Conservation (phyloP, 768 basidiomycete genomes). For the Pisolithus marmoratus region DNA sequence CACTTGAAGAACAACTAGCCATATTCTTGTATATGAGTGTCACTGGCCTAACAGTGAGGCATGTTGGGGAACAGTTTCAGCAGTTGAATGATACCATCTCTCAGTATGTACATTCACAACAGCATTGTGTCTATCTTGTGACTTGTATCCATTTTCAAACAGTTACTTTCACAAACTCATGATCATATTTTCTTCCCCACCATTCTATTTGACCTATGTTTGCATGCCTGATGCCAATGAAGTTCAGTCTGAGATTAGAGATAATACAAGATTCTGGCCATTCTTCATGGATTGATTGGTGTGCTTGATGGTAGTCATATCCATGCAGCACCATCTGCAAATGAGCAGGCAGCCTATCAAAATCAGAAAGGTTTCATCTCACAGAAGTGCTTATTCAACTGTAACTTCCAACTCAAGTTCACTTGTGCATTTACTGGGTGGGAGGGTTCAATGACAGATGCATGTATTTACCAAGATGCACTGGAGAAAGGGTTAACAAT, state of each 20-base stretch:
- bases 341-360: not conserved
- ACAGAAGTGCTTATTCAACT: not conserved
- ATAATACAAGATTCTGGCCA: not conserved
- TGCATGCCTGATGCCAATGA: not conserved
- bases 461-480: not conserved
- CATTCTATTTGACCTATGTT: not conserved
- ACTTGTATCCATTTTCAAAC: too few species aligned
- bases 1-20: not conserved
- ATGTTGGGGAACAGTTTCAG: not conserved
- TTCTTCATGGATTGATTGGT: not conserved
- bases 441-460: not conserved
- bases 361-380: not conserved
- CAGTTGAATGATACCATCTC: not conserved
- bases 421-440: not conserved
- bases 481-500: not conserved
- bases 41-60: not conserved
- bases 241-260: not conserved
- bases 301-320: not conserved
- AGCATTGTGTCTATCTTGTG: not conserved
- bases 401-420: not conserved
- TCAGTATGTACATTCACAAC: not conserved
- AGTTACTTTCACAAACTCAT: not conserved
- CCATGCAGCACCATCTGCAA: not conserved
- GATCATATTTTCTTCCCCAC: not conserved
- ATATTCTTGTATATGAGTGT: not conserved